Percentiles rank a stretch among this genome's conserved stretches.
Evolutionary conservation across 352 stramenopile genomes (phyloP).

Genomic region (Globisporangium cederbergense): DNA sequence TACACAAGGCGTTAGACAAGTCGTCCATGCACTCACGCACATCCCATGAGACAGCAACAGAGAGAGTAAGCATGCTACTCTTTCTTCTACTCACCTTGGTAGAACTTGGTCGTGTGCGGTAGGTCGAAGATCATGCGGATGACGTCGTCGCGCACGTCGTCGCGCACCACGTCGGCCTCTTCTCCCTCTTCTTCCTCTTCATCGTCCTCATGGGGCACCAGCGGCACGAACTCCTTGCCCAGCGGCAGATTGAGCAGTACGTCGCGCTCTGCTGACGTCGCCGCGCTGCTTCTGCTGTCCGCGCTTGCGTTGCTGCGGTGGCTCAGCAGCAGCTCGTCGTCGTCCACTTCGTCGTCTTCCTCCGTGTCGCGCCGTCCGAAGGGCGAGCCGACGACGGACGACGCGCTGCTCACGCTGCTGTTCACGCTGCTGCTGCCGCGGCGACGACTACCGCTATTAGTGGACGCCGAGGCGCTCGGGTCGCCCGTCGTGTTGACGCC

Average conservation of each 20-base stretch:
- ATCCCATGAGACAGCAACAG: background rate
- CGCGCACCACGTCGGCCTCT: slow-evolving; percentile 30
- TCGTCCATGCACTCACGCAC: background rate
- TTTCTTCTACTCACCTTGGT: slow-evolving; percentile 43
- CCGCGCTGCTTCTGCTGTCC: slow-evolving; percentile 19
- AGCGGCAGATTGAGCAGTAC: slow-evolving; percentile 34
- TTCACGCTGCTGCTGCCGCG: slow-evolving; percentile 13
- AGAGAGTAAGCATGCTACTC: background rate
- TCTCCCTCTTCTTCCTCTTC: slow-evolving; percentile 14
- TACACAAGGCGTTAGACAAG: background rate
- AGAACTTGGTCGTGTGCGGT: slow-evolving; percentile 66
- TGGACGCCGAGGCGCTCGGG: background rate
- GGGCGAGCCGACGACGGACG: slow-evolving; percentile 4
- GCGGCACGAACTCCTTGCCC: slow-evolving; percentile 45
- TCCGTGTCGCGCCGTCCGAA: slow-evolving; percentile 22
- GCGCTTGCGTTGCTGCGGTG: slow-evolving; percentile 19
- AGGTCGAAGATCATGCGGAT: slow-evolving; percentile 88
- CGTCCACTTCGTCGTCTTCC: slow-evolving; percentile 21
- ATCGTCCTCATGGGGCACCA: slow-evolving; percentile 24
- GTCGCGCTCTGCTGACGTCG: slow-evolving; percentile 13
- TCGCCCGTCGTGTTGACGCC: slow-evolving; percentile 18
- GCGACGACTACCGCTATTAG: slow-evolving; percentile 8
- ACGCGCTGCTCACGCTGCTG: slow-evolving; percentile 5
- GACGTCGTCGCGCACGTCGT: slow-evolving; percentile 72
- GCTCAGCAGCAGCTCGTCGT: slow-evolving; percentile 19